These are phyloP conservation scores for Aspergillus neoniger DNA, from an alignment of 2,329 filamentous ascomycete species.

Conservation along the genomic window DNA sequence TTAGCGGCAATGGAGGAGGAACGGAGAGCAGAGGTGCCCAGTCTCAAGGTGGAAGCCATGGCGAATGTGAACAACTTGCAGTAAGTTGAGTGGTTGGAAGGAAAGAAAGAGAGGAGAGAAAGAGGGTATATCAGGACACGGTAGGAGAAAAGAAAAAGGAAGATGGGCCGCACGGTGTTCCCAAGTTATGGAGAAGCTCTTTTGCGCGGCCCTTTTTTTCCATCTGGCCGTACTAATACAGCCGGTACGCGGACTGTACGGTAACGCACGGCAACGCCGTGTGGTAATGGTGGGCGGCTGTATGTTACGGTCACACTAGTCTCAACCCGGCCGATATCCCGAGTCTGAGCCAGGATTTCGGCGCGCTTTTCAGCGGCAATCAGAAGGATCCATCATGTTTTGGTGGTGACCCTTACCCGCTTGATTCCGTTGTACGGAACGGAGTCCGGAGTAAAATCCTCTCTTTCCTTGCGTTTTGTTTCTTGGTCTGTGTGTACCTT, in stretches of 20 bases:
- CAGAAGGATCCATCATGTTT: conserved; percentile 5
- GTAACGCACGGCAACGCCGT: conserved; percentile 18
- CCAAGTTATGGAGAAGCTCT: conserved; percentile 32
- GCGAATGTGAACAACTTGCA: conserved; percentile 45
- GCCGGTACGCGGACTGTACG: conserved; percentile 33
- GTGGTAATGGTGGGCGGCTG: conserved; percentile 15
- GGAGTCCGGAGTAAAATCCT: conserved; percentile 13
- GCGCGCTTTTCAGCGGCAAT: conserved; percentile 8
- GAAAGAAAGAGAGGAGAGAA: conserved; percentile 35
- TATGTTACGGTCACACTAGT: conserved; percentile 31
- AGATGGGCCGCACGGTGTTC: conserved; percentile 18
- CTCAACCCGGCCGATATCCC: conserved; percentile 29
- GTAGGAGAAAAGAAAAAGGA: conserved; percentile 37
- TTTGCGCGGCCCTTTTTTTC: conserved; percentile 36
- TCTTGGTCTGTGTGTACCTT: not conserved
- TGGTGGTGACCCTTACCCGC: conserved; percentile 14
- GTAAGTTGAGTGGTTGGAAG: conserved; percentile 33
- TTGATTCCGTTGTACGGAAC: conserved; percentile 21
- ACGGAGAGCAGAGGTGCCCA: conserved; percentile 80
- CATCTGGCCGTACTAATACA: conserved; percentile 36
- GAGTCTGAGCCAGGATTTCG: conserved; percentile 16
- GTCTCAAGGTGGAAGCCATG: conserved; percentile 83
- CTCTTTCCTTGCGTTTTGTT: not conserved
- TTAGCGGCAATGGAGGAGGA: conserved; percentile 69
- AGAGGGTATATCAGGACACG: conserved; percentile 35